Base-by-base conservation (phyloP, 2,329 filamentous ascomycete genomes). In the Penicillium sp. region DNA sequence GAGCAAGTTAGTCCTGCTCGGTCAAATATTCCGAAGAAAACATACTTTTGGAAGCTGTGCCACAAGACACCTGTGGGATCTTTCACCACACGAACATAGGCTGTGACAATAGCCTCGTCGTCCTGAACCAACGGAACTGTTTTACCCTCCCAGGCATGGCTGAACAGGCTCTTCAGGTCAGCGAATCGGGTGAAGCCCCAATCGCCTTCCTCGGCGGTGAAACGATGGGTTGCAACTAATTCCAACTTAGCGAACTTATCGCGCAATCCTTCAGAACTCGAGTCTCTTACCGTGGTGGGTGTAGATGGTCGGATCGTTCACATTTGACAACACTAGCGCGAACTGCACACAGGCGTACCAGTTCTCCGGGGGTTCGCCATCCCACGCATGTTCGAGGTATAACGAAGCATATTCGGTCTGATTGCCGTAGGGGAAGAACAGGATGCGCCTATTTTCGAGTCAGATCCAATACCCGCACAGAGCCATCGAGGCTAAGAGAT, bases 131-230 rank as follows among this genome's bases (percentile, higher is more conserved):
- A 61, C 13, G 75, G 90, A 53, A 89, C 82, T 16, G 79, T 79
- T 56, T 74, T 75, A 47, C 85, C 84, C 53, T 94, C 89, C 83
- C 88, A 96, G 1, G 84, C 81, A 32, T 86, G 79, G 57, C 87
- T 87, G 69, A 97, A 96, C 71, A 97, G 87, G 67, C 86, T 88
- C 50, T 91, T 83, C 46, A 96, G 82, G 71, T 97, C 94, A 11
- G 91, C 86, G 69, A 97, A 99, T 52, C 93, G 81, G n/a, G 94
- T 99, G 72, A 99, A 99, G 1, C 94, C 94, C 94, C 94, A 99
- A 67, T 99, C 94, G 23, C 91, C 91, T 74, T 99, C 94, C 40
- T 97, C 94, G 60, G 89, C 90, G 4, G 91, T 97, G 74, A 97
- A 99, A 55, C 94, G 88, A 71, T 99, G 94, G 64, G 92, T 91